Conservation (phyloP, 129 eudicot genomes). For the Centella asiatica region DNA sequence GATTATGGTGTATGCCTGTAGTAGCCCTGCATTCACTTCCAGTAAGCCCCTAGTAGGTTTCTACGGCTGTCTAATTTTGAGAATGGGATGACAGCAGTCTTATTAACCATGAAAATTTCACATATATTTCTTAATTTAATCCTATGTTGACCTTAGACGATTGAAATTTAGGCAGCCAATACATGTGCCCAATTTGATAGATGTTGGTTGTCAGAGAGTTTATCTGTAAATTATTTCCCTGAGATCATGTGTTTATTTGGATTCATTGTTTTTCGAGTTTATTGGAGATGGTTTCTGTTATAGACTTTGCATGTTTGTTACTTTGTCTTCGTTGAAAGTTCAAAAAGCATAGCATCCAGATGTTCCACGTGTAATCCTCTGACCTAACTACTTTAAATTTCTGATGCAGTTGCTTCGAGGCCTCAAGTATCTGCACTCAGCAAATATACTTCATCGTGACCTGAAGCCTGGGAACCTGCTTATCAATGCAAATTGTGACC, state of each 20-base stretch:
- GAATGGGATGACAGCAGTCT: background rate
- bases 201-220: background rate
- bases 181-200: background rate
- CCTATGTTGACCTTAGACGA: background rate
- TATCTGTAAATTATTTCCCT: background rate
- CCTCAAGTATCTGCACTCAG: conserved; percentile 50
- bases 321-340: no score
- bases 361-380: background rate
- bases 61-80: background rate
- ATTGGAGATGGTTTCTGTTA: background rate
- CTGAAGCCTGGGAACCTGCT: conserved; percentile 51
- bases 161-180: background rate
- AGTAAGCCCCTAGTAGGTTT: background rate
- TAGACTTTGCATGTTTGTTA: background rate
- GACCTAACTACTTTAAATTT: conserved; percentile 2
- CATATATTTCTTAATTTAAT: background rate
- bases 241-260: background rate
- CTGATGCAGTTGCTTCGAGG: conserved; percentile 41
- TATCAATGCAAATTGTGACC: conserved; percentile 46
- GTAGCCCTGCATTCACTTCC: background rate
- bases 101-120: background rate
- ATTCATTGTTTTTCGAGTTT: background rate
- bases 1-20: background rate
- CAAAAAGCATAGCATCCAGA: background rate
- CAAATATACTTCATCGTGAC: conserved; percentile 51